Evolutionary conservation across 129 eudicot genomes (phyloP), one percentile per base, ranked within the genome.

Genomic region (Heracleum sosnowskyi): DNA sequence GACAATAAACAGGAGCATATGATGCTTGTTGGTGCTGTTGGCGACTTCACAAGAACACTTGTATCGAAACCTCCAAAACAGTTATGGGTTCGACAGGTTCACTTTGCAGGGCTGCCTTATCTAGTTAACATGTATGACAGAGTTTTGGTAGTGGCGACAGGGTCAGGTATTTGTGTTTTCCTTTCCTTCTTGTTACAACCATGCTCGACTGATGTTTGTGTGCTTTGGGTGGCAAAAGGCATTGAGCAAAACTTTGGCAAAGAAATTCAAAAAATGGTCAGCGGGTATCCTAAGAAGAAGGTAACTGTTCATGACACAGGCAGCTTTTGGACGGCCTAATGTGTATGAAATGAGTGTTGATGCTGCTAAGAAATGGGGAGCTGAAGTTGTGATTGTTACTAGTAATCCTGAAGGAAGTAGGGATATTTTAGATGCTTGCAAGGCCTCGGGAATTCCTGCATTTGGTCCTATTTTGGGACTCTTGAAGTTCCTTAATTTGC

Each of bases 381-480:
- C 94, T 35, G 89, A 91, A 64, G 97, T 91, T 60, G 97, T 91
- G 81, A 89, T 89, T 5, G 97, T 91, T 20, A 89, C 92, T 3
- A 91, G 94, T 71, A 89, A 89, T 77, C 93, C 97, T 0, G 88
- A 87, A 80, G 93, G 93, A 71, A 91, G 93, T 77, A 87, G 92
- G 81, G 97, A 89, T 82, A 89, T 91, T 69, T 90, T 91, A 40
- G 76, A 84, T 81, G 94, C 94, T 47, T 91, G 97, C 83, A 89
- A 91, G 81, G 82, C 83, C 36, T 45, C 75, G 12, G 97, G 97
- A 40, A 86, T 91, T 55, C 84, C 97, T 33, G 92, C 92, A 0
- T 91, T 91, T 83, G 92, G 94, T 49, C 97, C 97, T 3, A 87
- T 91, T 91, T 79, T 91, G 94, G 94, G 97, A 91, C 76, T 91